Conservation (phyloP, 495 filamentous ascomycete genomes). For the Cercophora sp. region DNA sequence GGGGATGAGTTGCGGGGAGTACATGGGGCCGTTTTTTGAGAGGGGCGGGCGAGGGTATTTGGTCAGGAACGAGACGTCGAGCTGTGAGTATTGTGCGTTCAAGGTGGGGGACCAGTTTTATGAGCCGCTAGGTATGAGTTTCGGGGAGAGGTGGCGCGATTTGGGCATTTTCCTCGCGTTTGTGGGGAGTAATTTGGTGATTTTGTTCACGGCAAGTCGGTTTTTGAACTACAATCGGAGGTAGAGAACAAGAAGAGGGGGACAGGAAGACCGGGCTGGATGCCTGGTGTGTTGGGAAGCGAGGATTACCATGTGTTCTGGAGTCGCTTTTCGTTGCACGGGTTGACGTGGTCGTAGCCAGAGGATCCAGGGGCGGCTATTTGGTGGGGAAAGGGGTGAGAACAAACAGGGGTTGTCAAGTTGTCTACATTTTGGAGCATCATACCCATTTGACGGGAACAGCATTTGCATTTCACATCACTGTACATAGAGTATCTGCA, state of each 20-base stretch:
- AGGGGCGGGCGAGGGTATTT: constrained; percentile 65
- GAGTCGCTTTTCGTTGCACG: no score
- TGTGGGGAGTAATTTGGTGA: constrained; percentile 69
- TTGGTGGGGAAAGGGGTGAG: no score
- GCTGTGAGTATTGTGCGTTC: constrained; percentile 75
- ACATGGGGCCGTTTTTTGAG: constrained; percentile 67
- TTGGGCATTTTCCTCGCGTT: constrained; percentile 72
- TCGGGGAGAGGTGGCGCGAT: constrained; percentile 70
- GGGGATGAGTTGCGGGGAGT: constrained; percentile 63
- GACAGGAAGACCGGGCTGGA: background rate
- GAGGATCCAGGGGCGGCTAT: no score
- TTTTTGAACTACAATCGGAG: constrained; percentile 64
- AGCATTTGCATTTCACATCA: no score
- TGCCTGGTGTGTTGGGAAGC: no score
- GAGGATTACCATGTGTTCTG: no score
- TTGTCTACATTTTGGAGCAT: no score
- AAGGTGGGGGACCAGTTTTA: constrained; percentile 77
- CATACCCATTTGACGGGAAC: no score
- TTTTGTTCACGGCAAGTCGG: constrained; percentile 66
- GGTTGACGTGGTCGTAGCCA: no score
- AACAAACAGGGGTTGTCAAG: no score
- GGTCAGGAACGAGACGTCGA: constrained; percentile 55
- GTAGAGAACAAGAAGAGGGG: constrained; percentile 27
- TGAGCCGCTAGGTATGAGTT: constrained; percentile 56
- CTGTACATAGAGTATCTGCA: no score